Base-by-base conservation (phyloP, 352 stramenopile genomes). In the Phytophthora podocarpi region DNA sequence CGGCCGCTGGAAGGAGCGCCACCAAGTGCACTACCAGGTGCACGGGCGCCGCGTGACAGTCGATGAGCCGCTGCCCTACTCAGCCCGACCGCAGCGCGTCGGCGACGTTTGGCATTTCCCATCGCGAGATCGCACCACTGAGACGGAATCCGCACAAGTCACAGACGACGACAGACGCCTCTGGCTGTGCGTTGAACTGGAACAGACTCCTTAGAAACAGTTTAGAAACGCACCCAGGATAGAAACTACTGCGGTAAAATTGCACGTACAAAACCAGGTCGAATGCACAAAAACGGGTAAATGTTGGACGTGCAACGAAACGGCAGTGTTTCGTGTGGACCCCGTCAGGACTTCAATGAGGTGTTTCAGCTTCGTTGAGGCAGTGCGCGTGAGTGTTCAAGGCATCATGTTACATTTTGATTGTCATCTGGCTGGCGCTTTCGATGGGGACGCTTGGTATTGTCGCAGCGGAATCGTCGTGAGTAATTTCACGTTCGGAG, bases 1-100 rank as follows among this genome's bases (percentile, higher is more conserved):
- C 73, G 74, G 96, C 42, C 79, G 90, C 46, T 99, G 97, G 97
- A 98, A 98, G 73, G 97, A 99, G 77, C 85, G 97, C 15, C 96
- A 99, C 73, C 95, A 98, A 56, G 81, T 98, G 42, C 88, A 92
- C 66, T 98, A 98, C 79, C 71, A 87, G 51, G 93, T 88, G 28
- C 58, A 75, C 46, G 78, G 80, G 35, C 61, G 51, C 13, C 61
- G 63, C 18, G 67, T 87, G 47, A 67, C 68, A 20, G 55, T 86
- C 27, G 39, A 78, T 10, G 87, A 95, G 64, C 86, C 86, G 13
- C 23, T 72, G 8, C 63, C 75, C 30, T 95, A 78, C 46, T 95
- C 86, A 0, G 59, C 64, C 16, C 81, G 82, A 0, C 67, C 76
- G 27, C 86, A 95, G 63, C 78, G 67, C 32, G 37, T 90, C 28